A percentile compares a stretch with the other conserved stretches of the same genome.
These are phyloP conservation scores for Durio zibethinus DNA, from an alignment of 345 rosid genomes.

Conservation along the genomic window DNA sequence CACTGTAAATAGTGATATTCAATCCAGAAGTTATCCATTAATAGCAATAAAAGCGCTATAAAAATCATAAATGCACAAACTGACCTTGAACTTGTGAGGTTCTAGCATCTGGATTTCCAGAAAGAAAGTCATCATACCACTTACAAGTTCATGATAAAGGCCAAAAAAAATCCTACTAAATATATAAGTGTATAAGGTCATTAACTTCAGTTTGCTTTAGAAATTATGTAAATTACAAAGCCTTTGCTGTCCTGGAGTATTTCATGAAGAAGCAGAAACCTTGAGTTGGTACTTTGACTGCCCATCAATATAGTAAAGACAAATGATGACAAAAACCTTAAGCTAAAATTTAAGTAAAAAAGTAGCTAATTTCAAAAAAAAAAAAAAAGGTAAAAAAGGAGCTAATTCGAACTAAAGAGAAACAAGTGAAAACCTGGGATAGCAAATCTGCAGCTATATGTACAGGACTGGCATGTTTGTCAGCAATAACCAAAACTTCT, in stretches of 20 bases:
- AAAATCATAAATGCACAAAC: neutral
- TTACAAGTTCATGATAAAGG: neutral
- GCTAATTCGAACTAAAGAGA: neutral
- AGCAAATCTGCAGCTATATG: conserved; percentile 93
- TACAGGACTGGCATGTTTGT: conserved; percentile 69
- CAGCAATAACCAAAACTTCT: conserved; percentile 91
- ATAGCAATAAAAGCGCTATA: neutral
- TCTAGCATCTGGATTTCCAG: neutral
- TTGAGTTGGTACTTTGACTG: neutral
- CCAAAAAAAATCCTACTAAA: neutral
- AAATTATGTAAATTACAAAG: neutral
- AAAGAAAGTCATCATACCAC: neutral
- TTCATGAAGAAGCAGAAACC: neutral
- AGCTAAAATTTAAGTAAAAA: neutral
- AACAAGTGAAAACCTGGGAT: conserved; percentile 64
- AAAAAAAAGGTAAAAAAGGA: no score
- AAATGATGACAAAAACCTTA: neutral
- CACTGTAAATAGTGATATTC: no score
- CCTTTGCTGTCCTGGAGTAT: neutral
- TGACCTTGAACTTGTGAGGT: neutral
- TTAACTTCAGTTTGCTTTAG: neutral
- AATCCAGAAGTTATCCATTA: no score
- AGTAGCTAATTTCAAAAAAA: no score
- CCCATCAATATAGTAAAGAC: neutral
- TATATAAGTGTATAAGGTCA: neutral